Evolutionary conservation across 495 filamentous ascomycete genomes (phyloP), one percentile per base, ranked within the genome.

Genomic region (Aspergillus conjunctus): DNA sequence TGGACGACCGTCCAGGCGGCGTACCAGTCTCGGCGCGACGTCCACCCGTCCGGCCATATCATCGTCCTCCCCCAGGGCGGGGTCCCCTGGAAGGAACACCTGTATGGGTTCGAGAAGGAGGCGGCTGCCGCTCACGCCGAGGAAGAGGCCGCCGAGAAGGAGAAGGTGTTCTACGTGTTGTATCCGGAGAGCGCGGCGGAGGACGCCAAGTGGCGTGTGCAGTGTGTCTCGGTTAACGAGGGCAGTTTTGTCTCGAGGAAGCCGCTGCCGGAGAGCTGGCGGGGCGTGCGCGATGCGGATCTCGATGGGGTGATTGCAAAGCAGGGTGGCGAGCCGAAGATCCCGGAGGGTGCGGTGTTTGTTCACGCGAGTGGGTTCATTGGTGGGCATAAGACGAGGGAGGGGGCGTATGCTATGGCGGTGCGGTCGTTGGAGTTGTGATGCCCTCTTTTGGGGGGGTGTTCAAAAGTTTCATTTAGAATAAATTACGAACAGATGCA

Each of bases 361-460:
- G 89, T 96, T 54, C 94, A 98, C 66, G 93, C 94, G 8, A 88
- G 87, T 54, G 95, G 94, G 5, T 98, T 98, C 72, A 96, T 98
- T 72, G 94, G 95, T 17, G 94, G 94, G 3, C 95, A 97, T 71
- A 87, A 88, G 79, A 93, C 88, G 0, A 92, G 87, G 68, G 91
- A 95, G 51, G 95, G 94, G n/a, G 93, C 87, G 26, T 79, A 90
- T 68, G 84, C 86, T 51, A 93, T 98, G 91, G 92, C 93, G 41
- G 78, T 84, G 68, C 90, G 87, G 75, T 87, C 91, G 9, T 73
- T 87, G 62, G 82, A 81, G 56, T 67, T 79, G 68, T 86, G 68
- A 69, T 17, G 30, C 20, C 46, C n/a, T 4, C 7, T 4, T 4
- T 21, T 4, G 17, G 18, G 21, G 18, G 1, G 8, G 18, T 21